Base-by-base conservation (phyloP, 1,284 basidiomycete genomes). In the Ustilago vetiveriae region DNA sequence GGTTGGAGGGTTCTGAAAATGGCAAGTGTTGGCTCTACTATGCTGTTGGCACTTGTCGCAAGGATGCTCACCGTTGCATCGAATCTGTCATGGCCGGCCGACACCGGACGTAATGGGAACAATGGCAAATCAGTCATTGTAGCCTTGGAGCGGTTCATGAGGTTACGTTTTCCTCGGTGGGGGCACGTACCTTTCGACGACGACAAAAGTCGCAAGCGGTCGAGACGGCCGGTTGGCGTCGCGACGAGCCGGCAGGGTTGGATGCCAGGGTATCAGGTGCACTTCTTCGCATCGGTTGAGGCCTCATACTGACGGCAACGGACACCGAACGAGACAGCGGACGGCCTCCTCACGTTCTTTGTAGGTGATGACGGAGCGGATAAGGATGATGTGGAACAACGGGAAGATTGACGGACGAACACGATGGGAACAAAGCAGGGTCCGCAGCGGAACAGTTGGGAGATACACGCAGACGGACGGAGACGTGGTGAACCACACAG, bases 201-300 rank as follows among this genome's bases (percentile, higher is more conserved):
- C 54, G 54, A 19, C 54, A 57, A 35, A 57, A 57, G 29, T 57
- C 54, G 35, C 54, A 57, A 24, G 54, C 54, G 40, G 39, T 57
- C 19, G 45, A 49, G 14, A 57, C 46, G 37, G 54, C 39, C 26
- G 46, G 46, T 19, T 37, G 35, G 11, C 54, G 46, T 7, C 41
- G 39, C 24, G 33, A 10, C 9, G 27, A n/a, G 13, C 22, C n/a
- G 16, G 40, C 17, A 17, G 23, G 3, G 23, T 6, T 24, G 11
- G 38, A 4, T 38, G 21, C 21, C 21, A 29, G 27, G n/a, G 27
- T 29, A 29, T 13, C 6, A 13, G 7, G 27, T 29, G 27, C 13
- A 29, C 27, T 29, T 29, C 7, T n/a, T n/a, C n/a, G n/a, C n/a
- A n/a, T n/a, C n/a, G n/a, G n/a, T n/a, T n/a, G n/a, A n/a, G n/a